Evolutionary conservation across 2,329 filamentous ascomycete genomes (phyloP).

Genomic region (Pseudopyrenochaeta lycopersici): DNA sequence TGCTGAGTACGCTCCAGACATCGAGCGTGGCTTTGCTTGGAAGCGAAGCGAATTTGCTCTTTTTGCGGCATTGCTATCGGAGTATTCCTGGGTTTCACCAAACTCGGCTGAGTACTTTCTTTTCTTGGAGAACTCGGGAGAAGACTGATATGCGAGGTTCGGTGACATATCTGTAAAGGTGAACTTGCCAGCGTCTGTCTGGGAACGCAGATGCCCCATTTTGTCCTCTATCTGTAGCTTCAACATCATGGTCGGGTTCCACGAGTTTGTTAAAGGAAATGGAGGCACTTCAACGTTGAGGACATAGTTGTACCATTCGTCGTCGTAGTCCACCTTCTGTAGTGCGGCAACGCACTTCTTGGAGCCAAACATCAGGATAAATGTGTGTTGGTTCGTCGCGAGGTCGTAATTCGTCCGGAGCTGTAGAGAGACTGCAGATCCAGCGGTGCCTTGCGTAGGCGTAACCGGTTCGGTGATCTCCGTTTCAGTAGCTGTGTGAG

Average conservation of each 20-base stretch:
- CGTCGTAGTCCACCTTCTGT: constrained; percentile 66
- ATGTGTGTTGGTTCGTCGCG: constrained; percentile 61
- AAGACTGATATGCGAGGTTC: constrained; percentile 41
- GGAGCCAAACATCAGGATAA: constrained; percentile 82
- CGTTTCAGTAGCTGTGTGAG: constrained; percentile 57
- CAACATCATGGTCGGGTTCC: constrained; percentile 65
- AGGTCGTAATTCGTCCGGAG: constrained; percentile 80
- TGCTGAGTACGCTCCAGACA: constrained; percentile 43
- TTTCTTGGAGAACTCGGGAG: constrained; percentile 40
- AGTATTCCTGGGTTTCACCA: constrained; percentile 36
- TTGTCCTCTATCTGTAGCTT: constrained; percentile 68
- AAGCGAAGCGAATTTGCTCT: constrained; percentile 50
- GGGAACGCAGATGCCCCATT: constrained; percentile 59
- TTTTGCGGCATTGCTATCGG: constrained; percentile 42
- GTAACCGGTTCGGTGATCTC: constrained; percentile 70
- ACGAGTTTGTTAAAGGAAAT: constrained; percentile 65
- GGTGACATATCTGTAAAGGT: constrained; percentile 64
- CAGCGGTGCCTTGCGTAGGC: constrained; percentile 73
- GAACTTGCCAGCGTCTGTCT: constrained; percentile 68
- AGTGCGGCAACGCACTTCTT: constrained; percentile 75
- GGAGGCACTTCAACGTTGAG: constrained; percentile 77
- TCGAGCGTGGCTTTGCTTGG: constrained; percentile 41
- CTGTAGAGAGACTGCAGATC: constrained; percentile 76
- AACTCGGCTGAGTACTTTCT: constrained; percentile 45
- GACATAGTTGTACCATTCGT: constrained; percentile 73